Percentiles rank a stretch among this genome's conserved stretches.
Conservation (phyloP, 176 grass and related monocot species). For the Pontederia crassipes region DNA sequence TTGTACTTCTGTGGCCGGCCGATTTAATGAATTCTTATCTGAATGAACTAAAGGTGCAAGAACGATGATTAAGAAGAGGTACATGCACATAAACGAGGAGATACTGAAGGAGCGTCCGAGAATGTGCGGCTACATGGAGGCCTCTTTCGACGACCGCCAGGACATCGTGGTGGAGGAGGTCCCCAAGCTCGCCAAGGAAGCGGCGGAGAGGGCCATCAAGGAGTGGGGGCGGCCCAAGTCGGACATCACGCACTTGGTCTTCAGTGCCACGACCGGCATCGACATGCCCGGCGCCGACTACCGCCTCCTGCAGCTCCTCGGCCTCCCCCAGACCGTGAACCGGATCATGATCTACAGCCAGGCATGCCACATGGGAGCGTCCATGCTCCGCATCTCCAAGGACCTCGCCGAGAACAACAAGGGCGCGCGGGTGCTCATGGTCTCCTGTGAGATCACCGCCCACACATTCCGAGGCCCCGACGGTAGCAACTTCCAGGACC, state of each 20-base stretch:
- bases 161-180: neutral
- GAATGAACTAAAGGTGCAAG: neutral
- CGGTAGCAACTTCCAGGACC: neutral
- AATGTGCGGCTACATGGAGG: neutral
- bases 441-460: neutral
- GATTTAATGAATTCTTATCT: neutral
- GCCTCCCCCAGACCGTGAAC: neutral
- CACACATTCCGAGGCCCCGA: neutral
- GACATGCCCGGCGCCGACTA: neutral
- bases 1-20: too few species aligned
- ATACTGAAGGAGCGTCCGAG: neutral
- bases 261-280: too few species aligned
- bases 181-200: neutral
- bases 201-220: too few species aligned
- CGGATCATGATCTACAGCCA: constrained; percentile 3
- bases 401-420: neutral
- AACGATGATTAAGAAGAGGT: neutral
- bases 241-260: too few species aligned
- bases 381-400: neutral
- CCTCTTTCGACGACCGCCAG: neutral
- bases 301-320: neutral
- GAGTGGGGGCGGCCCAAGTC: too few species aligned
- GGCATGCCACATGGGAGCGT: neutral
- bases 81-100: neutral
- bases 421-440: constrained; percentile 2